Base-by-base conservation (phyloP, 1,284 basidiomycete genomes). In the Prillingera fragicola region DNA sequence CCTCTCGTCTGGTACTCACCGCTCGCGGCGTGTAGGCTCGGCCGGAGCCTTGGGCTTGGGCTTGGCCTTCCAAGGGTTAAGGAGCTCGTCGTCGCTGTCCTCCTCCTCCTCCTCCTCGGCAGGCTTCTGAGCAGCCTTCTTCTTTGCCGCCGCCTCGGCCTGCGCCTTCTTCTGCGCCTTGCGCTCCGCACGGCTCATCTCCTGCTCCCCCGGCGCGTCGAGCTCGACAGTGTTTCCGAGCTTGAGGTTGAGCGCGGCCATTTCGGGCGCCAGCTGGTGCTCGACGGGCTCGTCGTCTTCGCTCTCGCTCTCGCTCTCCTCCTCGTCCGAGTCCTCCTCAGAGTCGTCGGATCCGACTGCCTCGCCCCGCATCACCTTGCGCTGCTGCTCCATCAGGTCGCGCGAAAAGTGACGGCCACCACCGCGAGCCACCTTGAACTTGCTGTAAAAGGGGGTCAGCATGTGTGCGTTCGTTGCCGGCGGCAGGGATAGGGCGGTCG, bases 361-460 rank as follows among this genome's bases (percentile, higher is more conserved):
- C 18, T 59, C 45, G 28, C 56, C 54, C 12, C 54, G 51, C 34
- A 39, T 39, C 7, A 25, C 15, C 23, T 21, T 28, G 3, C 31
- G 41, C 28, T 25, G 41, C 27, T 31, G n/a, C 29, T 15, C 18
- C 29, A 17, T 31, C 33, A 70, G 55, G 53, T 70, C 69, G 21
- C 63, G 84, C 77, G 83, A 85, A 67, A 87, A 87, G 59, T 73
- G 79, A 55, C 88, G 80, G 43, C 88, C 88, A 34, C 88, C 88
- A 50, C 88, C 88, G 41, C 88, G 85, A 62, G 84, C 84, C 50
- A 80, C 76, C 77, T 90, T 89, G 75, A 80, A 87, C 72, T 85
- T 88, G 39, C 7, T 14, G 32, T 32, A 18, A 38, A 23, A 19
- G 6, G 29, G 13, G 5, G 12, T 26, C 35, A 26, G 41, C 25